These are phyloP conservation scores for Ceratocystis eucalypticola DNA, from an alignment of 2,329 filamentous ascomycete genomes.

Conservation along the genomic window DNA sequence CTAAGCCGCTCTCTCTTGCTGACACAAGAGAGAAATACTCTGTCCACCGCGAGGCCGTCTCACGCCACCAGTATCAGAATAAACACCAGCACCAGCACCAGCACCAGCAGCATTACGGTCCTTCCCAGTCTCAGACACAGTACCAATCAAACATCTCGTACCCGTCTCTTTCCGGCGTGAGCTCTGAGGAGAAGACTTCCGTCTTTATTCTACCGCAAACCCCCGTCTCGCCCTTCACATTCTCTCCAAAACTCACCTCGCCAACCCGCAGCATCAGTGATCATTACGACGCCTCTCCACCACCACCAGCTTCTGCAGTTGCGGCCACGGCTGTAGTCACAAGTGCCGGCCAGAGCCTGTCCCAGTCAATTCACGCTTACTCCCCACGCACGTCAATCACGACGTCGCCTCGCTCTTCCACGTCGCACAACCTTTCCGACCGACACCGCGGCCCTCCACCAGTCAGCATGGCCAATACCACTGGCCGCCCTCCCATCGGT, in stretches of 20 bases:
- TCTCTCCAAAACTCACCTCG: conserved; percentile 26
- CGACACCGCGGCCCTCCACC: neutral
- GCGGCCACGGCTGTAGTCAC: neutral
- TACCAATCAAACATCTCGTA: neutral
- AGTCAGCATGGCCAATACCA: conserved; percentile 3
- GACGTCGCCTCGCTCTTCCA: neutral
- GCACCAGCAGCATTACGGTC: neutral
- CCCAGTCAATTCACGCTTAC: neutral
- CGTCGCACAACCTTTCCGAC: neutral
- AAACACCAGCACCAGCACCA: neutral
- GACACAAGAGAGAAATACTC: conserved; percentile 23
- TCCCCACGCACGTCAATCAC: neutral
- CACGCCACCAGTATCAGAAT: conserved; percentile 4
- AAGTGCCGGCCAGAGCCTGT: neutral
- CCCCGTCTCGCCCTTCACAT: conserved; percentile 33
- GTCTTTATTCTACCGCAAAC: conserved; percentile 30
- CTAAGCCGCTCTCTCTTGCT: conserved; percentile 43
- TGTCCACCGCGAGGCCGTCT: conserved; percentile 1
- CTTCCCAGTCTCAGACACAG: neutral
- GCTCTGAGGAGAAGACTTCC: conserved; percentile 28
- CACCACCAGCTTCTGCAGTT: neutral
- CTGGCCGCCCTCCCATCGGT: neutral
- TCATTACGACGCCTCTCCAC: neutral
- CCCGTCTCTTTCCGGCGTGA: conserved; percentile 1
- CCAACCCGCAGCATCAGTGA: neutral